Evolutionary conservation across 805 yeast species (phyloP).

Genomic region (Cyberlindnera xylosilytica): DNA sequence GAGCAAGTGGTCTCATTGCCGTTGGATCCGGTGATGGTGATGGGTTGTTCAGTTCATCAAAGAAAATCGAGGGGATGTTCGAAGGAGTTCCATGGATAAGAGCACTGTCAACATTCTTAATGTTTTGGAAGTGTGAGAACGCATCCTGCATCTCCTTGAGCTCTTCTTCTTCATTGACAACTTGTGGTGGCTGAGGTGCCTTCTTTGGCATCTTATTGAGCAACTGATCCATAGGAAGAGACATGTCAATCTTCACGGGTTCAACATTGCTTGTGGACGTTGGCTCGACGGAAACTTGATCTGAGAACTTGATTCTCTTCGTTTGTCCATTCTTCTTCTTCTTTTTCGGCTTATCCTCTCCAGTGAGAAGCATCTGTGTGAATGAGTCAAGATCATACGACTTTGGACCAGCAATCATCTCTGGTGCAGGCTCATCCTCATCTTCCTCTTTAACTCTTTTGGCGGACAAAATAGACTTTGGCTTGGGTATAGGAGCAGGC

Average conservation of each 20-base stretch:
- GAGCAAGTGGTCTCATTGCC: conserved; percentile 22
- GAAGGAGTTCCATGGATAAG: conserved; percentile 69
- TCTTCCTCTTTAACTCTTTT: conserved; percentile 47
- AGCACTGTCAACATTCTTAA: conserved; percentile 71
- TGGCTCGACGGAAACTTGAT: conserved; percentile 41
- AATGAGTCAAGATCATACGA: conserved; percentile 81
- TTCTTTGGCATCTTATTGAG: conserved; percentile 47
- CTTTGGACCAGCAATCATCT: conserved; percentile 12
- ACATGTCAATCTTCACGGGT: conserved; percentile 45
- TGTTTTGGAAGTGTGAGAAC: conserved; percentile 69
- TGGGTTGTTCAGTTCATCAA: conserved; percentile 22
- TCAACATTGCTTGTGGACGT: conserved; percentile 10
- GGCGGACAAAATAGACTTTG: conserved; percentile 70
- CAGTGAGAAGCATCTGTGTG: conserved; percentile 79
- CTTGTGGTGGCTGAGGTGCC: conserved; percentile 37
- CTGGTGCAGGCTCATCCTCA: conserved; percentile 32
- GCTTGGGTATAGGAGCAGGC: conserved; percentile 71
- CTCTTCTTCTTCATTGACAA: conserved; percentile 67
- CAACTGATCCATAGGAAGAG: conserved; percentile 77
- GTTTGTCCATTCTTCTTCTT: conserved; percentile 31
- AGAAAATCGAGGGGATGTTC: conserved; percentile 40
- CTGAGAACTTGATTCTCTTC: conserved; percentile 72
- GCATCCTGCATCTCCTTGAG: conserved; percentile 73
- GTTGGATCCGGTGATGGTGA: conserved; percentile 29
- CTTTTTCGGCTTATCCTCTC: conserved; percentile 43